Evolutionary conservation across 73 alveolate species (phyloP), one percentile per base, ranked within the genome.

Genomic region (Urostyla sp.): DNA sequence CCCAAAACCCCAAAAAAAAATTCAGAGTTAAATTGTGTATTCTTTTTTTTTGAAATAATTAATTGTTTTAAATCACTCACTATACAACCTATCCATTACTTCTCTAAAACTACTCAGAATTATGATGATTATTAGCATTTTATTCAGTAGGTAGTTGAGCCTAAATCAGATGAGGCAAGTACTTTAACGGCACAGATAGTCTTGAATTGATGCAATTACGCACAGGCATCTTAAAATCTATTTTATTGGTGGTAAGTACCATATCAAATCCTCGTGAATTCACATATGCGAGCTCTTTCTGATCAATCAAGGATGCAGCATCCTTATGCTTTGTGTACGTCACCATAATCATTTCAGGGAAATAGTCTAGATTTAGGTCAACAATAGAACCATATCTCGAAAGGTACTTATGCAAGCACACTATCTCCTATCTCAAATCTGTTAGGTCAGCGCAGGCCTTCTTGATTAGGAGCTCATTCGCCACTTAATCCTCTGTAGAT

Each of bases 141-240:
- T n/a, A n/a, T n/a, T n/a, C n/a, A n/a, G n/a, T n/a, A n/a, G n/a
- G n/a, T n/a, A n/a, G n/a, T n/a, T n/a, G n/a, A n/a, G n/a, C n/a
- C 58, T 63, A 43, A 16, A 20, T 45, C 26, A 38, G 44, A 63
- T 43, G 44, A 5, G 84, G 84, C 54, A 69, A 18, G 49, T 49
- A 69, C 26, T 51, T 69, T 18, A 46, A 15, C 1, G 84, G 23
- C 16, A 58, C 73, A 21, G 84, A n/a, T 28, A 8, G 21, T 2
- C 66, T 5, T 1, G 84, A 69, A 48, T 49, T 51, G 3, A 24
- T 4, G 37, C 72, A 51, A 27, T 69, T 50, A 24, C 89, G 58
- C 20, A 78, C 81, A 13, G 82, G 82, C 6, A 78, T 57, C 50
- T 58, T 81, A 32, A 78, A 78, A 59, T 78, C 44, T 30, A 78